Evolutionary conservation across 495 filamentous ascomycete genomes (phyloP).

Genomic region (Lasiosphaeria ovina): DNA sequence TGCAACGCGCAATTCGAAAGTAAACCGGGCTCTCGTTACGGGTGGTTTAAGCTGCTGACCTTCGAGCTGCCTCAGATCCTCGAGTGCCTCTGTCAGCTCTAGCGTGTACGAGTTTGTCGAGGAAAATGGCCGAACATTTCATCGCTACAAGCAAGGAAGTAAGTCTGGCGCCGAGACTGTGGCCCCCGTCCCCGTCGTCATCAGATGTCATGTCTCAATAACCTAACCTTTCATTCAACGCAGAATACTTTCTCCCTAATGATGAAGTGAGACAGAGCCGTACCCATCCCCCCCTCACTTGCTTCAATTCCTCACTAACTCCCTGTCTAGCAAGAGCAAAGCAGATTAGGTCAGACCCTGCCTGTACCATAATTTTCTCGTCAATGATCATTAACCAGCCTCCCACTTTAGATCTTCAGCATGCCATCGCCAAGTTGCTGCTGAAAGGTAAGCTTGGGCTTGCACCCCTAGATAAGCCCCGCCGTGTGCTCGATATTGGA

Average conservation of each 20-base stretch:
- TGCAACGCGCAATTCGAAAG: no score
- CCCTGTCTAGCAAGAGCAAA: constrained; percentile 39
- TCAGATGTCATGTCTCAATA: background rate
- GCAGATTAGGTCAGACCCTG: constrained; percentile 40
- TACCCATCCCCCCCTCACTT: background rate
- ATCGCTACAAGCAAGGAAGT: constrained; percentile 40
- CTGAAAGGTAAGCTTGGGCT: constrained; percentile 43
- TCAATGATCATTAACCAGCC: background rate
- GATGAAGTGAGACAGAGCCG: constrained; percentile 22
- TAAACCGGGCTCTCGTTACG: no score
- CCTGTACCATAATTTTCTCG: background rate
- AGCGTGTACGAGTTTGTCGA: constrained; percentile 26
- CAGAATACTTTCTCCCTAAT: constrained; percentile 34
- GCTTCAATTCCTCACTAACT: background rate
- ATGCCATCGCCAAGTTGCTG: constrained; percentile 42
- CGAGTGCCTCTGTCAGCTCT: constrained; percentile 15
- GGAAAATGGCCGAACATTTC: constrained; percentile 36
- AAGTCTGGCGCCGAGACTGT: constrained; percentile 7
- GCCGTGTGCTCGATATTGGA: constrained; percentile 44
- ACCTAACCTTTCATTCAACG: background rate
- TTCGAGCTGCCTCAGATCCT: background rate
- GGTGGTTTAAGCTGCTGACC: no score
- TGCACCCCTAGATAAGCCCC: constrained; percentile 40
- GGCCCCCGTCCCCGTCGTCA: background rate
- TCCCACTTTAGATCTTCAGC: constrained; percentile 44